Conservation (phyloP, 1,284 basidiomycete genomes). For the Boletus subluridellus region DNA sequence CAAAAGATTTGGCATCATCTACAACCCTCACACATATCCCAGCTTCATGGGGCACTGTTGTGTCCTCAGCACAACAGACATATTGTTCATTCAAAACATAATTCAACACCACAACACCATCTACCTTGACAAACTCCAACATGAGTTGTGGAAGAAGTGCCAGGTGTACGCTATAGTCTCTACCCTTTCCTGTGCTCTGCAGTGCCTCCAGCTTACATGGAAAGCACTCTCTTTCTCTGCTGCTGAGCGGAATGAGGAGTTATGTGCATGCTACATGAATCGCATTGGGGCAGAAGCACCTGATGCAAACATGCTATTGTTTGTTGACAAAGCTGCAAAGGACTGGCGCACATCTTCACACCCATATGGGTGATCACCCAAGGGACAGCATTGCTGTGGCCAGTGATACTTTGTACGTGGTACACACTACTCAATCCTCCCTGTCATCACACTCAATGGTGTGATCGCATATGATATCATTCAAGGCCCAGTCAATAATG, state of each 20-base stretch:
- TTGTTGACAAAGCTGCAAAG: conserved; percentile 12
- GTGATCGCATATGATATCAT: conserved; percentile 33
- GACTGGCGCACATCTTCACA: background rate
- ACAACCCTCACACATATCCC: background rate
- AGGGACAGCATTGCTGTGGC: background rate
- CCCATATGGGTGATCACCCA: background rate
- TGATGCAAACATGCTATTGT: background rate
- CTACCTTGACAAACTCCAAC: conserved; percentile 2
- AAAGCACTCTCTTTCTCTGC: background rate
- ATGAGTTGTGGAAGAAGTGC: background rate
- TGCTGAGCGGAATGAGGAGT: background rate
- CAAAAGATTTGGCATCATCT: background rate
- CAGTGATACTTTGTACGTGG: background rate
- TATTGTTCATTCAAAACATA: background rate
- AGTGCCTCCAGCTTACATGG: background rate
- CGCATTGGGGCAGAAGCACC: background rate
- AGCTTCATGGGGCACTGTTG: background rate
- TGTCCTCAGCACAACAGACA: background rate
- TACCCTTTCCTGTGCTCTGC: background rate
- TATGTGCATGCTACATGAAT: background rate
- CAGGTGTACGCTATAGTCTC: background rate
- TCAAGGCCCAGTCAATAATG: conserved; percentile 1
- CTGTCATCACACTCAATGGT: conserved; percentile 22
- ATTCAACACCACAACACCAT: background rate
- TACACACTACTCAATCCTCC: background rate